Base-by-base conservation (phyloP, 495 filamentous ascomycete species). In the Ramalina intermedia region DNA sequence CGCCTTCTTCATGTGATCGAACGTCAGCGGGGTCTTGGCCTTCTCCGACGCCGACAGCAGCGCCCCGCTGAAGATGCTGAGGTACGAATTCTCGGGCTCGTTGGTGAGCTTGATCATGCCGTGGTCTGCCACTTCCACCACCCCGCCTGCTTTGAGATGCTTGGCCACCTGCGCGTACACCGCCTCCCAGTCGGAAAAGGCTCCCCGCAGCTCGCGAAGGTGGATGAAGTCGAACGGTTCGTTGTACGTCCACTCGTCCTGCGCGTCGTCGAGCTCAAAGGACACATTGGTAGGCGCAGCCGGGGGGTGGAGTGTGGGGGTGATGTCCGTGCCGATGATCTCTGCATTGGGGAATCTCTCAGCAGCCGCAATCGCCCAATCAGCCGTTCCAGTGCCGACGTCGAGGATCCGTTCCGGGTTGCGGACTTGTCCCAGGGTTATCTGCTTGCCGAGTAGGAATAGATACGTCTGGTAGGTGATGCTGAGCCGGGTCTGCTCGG, bases 291-390 rank as follows among this genome's bases (percentile, higher is more conserved):
- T 72, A 35, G 81, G 75, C 43, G 69, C 59, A 24, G 49, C 54
- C 23, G 39, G 47, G 37, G 53, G 55, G 21, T 53, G 58, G 21
- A 57, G 53, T 18, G 49, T 47, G 18, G 43, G 48, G 20, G 73
- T 72, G 29, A 84, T 81, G 50, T 85, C 82, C 26, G 79, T 81
- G 17, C 81, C 82, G 35, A 79, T 78, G 6, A 87, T 74, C 53
- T 79, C 72, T 51, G 74, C 73, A 7, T 74, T 60, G 13, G 81
- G 80, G 53, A 74, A 79, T 43, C 65, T 61, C 56, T 82, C 74
- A 18, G 73, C 81, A 69, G 84, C 80, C 36, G 75, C 78, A 46
- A 82, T 80, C n/a, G 80, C 81, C 82, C 81, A 86, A 52, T 85
- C 81, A 16, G 81, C 81, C 6, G 76, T 73, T 6, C 79, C 82